Percentiles rank a stretch among this genome's conserved stretches.
phyloP scores from a whole-genome alignment of 345 rosid species.

The Brassica napus region DNA sequence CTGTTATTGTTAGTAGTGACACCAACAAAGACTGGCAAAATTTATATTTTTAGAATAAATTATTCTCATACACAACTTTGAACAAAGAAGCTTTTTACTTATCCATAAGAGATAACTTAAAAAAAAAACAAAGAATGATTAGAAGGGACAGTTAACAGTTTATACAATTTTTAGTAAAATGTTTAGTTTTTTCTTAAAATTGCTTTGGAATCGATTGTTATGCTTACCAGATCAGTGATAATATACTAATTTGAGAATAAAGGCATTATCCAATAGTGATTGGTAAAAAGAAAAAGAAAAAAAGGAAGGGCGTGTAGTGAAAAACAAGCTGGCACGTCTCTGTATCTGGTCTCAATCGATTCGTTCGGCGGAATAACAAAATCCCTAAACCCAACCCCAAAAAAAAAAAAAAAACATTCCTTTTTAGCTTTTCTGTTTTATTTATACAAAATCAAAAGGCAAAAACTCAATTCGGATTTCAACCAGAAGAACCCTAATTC shows the following conservation, averaged over 20 bases:
- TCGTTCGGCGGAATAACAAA: constrained; percentile 35
- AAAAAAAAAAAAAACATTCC: constrained; percentile 28
- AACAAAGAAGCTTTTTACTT: background rate
- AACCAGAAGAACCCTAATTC: constrained; percentile 37
- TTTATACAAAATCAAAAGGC: background rate
- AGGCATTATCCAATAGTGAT: constrained; percentile 14
- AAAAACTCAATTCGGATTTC: constrained; percentile 1
- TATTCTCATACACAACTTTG: background rate
- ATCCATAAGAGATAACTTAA: background rate
- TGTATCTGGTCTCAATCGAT: constrained; percentile 19
- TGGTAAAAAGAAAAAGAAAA: background rate
- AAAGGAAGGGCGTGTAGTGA: constrained; percentile 29
- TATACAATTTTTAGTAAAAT: background rate
- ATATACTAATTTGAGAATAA: background rate
- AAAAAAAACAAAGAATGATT: background rate
- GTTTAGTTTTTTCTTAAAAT: background rate
- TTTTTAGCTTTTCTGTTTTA: constrained; percentile 22
- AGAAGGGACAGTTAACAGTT: background rate
- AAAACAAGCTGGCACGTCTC: constrained; percentile 41
- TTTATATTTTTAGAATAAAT: background rate
- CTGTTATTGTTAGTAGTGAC: constrained; percentile 24
- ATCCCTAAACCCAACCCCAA: background rate
- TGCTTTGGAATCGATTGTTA: background rate
- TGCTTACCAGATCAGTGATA: background rate
- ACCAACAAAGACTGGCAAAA: constrained; percentile 8